A percentile compares a stretch with the other conserved stretches of the same genome.
phyloP scores from a whole-genome alignment of 192 early-diverging fungal genomes.

The Gaertneriomyces semiglobifer region DNA sequence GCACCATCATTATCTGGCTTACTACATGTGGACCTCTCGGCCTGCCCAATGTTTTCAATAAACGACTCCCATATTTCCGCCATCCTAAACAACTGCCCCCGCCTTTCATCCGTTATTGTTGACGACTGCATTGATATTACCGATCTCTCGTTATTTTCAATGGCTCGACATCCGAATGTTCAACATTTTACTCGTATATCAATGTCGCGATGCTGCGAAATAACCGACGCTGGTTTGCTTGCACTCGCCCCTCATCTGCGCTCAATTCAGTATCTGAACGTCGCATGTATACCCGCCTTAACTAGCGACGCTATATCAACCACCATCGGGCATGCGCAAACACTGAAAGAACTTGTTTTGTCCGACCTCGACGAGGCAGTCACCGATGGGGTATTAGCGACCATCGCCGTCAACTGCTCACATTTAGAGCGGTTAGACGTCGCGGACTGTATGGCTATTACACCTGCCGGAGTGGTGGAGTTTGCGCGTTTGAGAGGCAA shows the following conservation, averaged over 20 bases:
- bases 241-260: neutral
- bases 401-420: neutral
- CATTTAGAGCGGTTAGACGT: neutral
- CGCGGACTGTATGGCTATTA: neutral
- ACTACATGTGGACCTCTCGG: neutral
- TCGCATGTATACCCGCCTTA: neutral
- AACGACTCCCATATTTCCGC: neutral
- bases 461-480: neutral
- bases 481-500: neutral
- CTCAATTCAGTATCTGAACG: slow-evolving; percentile 1
- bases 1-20: slow-evolving; percentile 2
- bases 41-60: neutral
- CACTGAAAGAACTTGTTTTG: too few species aligned
- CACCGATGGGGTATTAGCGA: neutral
- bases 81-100: neutral
- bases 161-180: slow-evolving; percentile 8
- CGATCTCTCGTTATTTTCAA: neutral
- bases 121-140: slow-evolving; percentile 10
- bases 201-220: neutral
- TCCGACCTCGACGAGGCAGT: neutral
- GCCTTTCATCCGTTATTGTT: neutral
- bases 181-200: neutral
- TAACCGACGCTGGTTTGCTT: neutral
- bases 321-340: too few species aligned
- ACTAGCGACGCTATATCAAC: too few species aligned